Conservation (phyloP, 306 rosid genomes). For the Prunus persica region DNA sequence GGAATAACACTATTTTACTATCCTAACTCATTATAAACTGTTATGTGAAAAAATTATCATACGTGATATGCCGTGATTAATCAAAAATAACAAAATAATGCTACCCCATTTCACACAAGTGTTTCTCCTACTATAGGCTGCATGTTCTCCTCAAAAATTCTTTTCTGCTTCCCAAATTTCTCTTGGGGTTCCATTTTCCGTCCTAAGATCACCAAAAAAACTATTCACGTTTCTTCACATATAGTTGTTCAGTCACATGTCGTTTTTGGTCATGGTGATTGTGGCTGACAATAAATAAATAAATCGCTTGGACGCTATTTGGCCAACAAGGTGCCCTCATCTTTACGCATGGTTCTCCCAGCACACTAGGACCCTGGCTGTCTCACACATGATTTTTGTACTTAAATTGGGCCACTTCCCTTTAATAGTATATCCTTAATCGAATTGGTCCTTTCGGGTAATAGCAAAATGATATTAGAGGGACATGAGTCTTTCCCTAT, state of each 20-base stretch:
- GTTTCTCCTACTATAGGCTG: background rate
- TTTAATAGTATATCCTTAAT: background rate
- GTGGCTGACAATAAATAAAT: background rate
- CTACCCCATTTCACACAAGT: too few relatives aligned
- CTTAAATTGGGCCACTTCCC: background rate
- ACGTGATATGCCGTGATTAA: rapidly evolving
- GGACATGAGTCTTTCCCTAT: background rate
- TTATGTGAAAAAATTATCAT: too few relatives aligned
- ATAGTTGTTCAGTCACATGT: background rate
- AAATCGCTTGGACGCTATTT: background rate
- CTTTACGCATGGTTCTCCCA: background rate
- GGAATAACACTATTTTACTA: too few relatives aligned
- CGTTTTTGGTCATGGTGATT: background rate
- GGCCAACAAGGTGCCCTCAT: constrained; percentile 13
- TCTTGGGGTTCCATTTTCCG: background rate
- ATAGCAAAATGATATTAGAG: background rate
- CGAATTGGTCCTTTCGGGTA: background rate
- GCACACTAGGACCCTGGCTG: background rate
- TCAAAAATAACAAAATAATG: rapidly evolving
- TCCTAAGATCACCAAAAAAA: background rate
- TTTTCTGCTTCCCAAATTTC: background rate
- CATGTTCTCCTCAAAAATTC: background rate
- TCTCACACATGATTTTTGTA: background rate
- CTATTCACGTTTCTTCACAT: background rate
- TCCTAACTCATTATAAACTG: too few relatives aligned